Conservation (phyloP, 257 asterid species). For the Solanum arcanum region DNA sequence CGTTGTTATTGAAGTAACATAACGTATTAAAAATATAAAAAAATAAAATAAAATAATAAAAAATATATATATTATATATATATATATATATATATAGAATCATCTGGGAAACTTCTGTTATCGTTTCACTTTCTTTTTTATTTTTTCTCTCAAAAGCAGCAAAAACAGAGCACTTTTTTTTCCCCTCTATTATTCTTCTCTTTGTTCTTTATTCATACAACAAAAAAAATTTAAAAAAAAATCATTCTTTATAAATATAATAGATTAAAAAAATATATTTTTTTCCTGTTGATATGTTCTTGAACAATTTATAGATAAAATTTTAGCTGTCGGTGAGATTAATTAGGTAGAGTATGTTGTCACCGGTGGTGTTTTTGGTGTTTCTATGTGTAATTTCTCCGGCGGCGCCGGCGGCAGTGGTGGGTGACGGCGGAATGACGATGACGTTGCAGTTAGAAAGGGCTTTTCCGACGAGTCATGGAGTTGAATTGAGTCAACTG, state of each 20-base stretch:
- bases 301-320: background rate
- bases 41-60: too few relatives aligned
- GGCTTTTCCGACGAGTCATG: constrained; percentile 49
- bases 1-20: too few relatives aligned
- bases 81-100: too few relatives aligned
- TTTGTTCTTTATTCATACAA: background rate
- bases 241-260: background rate
- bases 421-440: constrained; percentile 36
- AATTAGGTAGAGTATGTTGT: background rate
- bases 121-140: background rate
- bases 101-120: background rate
- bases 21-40: too few relatives aligned
- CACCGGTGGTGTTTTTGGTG: constrained; percentile 10
- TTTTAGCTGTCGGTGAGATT: background rate
- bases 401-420: constrained; percentile 19
- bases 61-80: too few relatives aligned
- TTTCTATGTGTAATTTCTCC: constrained; percentile 12
- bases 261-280: background rate
- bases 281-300: background rate
- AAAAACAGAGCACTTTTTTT: background rate
- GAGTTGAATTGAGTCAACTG: constrained; percentile 65
- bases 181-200: background rate
- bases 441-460: constrained; percentile 53
- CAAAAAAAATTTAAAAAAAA: background rate
- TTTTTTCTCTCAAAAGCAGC: background rate